These are phyloP conservation scores for Fragaria ananassa DNA, from an alignment of 306 rosid species.

Conservation along the genomic window DNA sequence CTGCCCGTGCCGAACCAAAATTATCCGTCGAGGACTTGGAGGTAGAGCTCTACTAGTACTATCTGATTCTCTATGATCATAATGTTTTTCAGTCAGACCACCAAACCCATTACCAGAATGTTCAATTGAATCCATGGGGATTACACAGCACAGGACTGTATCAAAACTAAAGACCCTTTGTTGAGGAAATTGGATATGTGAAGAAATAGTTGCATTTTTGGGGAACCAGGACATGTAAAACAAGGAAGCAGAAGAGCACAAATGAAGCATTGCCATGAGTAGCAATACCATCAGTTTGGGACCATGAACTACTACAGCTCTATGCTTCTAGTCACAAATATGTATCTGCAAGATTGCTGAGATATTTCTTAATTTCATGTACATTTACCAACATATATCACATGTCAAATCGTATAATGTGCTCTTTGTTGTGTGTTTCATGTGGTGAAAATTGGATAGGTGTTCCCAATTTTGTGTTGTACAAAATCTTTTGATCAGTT, in stretches of 20 bases:
- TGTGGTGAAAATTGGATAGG: conserved; percentile 9
- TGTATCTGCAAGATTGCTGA: not conserved
- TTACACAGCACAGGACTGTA: conserved; percentile 35
- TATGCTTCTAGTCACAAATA: not conserved
- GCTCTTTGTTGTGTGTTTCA: not conserved
- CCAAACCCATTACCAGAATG: conserved; percentile 26
- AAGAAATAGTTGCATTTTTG: not conserved
- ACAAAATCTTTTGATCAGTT: conserved; percentile 8
- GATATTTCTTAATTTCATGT: not conserved
- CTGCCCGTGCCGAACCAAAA: conserved; percentile 82
- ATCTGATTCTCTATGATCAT: not conserved
- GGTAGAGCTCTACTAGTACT: conserved; percentile 23
- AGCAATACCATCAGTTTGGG: not conserved
- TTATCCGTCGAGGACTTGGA: conserved; percentile 78
- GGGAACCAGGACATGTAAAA: conserved; percentile 5
- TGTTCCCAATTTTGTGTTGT: conserved; percentile 16
- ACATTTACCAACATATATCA: not conserved
- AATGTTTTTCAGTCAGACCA: conserved; percentile 43
- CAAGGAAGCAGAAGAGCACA: conserved; percentile 1
- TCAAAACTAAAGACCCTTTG: not conserved
- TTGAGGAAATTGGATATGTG: not conserved
- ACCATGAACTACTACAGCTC: not conserved
- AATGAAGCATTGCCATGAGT: conserved; percentile 1
- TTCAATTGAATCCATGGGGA: conserved; percentile 4
- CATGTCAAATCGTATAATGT: not conserved